These are phyloP conservation scores for Trametes sanguinea DNA, from an alignment of 768 basidiomycete species.

Conservation along the genomic window DNA sequence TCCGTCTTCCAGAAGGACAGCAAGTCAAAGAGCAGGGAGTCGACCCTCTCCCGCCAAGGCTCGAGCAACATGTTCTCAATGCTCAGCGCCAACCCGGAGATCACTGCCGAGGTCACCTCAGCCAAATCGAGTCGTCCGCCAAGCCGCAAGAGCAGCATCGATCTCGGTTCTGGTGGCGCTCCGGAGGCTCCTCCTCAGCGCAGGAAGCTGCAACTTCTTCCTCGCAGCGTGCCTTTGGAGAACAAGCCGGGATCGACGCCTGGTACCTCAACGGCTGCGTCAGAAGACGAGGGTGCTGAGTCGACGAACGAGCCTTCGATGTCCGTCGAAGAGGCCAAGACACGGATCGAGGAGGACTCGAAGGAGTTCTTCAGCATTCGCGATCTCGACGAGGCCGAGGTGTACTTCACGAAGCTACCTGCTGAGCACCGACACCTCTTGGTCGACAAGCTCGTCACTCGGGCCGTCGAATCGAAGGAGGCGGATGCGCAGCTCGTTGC, in stretches of 20 bases:
- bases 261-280: slow-evolving; percentile 48
- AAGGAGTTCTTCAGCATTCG: slow-evolving; percentile 89
- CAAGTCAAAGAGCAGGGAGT: slow-evolving; percentile 58
- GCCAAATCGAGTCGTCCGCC: slow-evolving; percentile 53
- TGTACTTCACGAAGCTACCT: slow-evolving; percentile 79
- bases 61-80: slow-evolving; percentile 91
- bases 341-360: slow-evolving; percentile 77
- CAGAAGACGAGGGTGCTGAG: slow-evolving; percentile 49
- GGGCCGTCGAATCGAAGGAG: slow-evolving; percentile 75
- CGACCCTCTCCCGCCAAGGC: slow-evolving; percentile 73
- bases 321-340: slow-evolving; percentile 65
- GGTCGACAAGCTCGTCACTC: slow-evolving; percentile 71
- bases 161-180: slow-evolving; percentile 46
- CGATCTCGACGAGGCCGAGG: slow-evolving; percentile 84
- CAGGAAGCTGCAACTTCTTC: slow-evolving; percentile 71
- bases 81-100: slow-evolving; percentile 66
- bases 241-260: slow-evolving; percentile 38
- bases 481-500: slow-evolving; percentile 77
- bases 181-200: slow-evolving; percentile 58
- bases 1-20: slow-evolving; percentile 76
- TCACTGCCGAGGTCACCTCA: slow-evolving; percentile 48
- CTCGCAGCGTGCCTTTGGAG: slow-evolving; percentile 72
- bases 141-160: slow-evolving; percentile 53
- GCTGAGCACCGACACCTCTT: slow-evolving; percentile 61
- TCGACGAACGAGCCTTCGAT: slow-evolving; percentile 44